These are phyloP conservation scores for Ceratocystis diversiconidia DNA, from an alignment of 2,329 filamentous ascomycete genomes.

Conservation along the genomic window DNA sequence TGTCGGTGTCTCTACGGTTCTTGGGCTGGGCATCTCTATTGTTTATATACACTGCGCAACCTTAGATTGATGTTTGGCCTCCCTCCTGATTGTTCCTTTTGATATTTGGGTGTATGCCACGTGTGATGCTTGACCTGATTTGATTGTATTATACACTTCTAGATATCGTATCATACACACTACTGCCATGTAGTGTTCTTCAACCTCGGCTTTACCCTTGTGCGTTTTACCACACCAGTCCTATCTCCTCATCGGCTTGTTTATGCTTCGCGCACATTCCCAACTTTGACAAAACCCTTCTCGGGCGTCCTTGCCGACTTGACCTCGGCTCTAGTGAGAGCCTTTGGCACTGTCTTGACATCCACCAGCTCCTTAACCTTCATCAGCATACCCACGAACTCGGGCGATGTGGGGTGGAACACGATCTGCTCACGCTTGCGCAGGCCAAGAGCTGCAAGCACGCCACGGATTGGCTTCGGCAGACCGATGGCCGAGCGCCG, in stretches of 20 bases:
- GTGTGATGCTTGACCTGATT: neutral
- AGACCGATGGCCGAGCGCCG: conserved; percentile 82
- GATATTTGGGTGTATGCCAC: neutral
- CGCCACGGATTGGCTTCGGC: conserved; percentile 62
- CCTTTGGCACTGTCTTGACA: conserved; percentile 59
- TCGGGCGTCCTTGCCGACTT: conserved; percentile 60
- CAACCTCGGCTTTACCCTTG: conserved; percentile 8
- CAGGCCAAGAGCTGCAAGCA: conserved; percentile 72
- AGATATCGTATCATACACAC: conserved; percentile 25
- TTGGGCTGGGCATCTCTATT: neutral
- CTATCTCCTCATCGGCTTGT: conserved; percentile 2
- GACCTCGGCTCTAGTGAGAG: conserved; percentile 53
- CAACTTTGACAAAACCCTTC: conserved; percentile 68
- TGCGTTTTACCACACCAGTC: conserved; percentile 18
- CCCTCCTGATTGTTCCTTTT: neutral
- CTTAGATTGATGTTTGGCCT: neutral
- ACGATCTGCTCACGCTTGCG: conserved; percentile 74
- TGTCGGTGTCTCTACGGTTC: neutral
- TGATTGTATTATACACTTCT: conserved; percentile 11
- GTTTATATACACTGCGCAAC: neutral
- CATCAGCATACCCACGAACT: conserved; percentile 81
- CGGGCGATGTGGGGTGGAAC: conserved; percentile 70
- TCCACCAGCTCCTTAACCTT: conserved; percentile 84
- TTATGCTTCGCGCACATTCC: conserved; percentile 23
- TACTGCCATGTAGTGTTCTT: conserved; percentile 4